These are phyloP conservation scores for Lenzites betulinus DNA, from an alignment of 768 basidiomycete species.

Conservation along the genomic window DNA sequence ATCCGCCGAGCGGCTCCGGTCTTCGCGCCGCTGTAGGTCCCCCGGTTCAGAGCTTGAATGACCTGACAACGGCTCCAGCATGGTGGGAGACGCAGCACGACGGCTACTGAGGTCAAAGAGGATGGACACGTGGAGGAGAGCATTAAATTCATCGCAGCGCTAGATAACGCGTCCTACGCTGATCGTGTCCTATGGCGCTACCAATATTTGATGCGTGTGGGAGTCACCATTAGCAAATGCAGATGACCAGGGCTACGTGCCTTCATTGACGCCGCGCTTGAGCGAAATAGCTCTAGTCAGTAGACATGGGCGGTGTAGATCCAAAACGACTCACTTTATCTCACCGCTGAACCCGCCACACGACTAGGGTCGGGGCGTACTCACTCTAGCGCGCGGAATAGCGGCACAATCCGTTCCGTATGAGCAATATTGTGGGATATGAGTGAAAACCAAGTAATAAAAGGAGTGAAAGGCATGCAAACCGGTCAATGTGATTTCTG, in stretches of 20 bases:
- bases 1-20: constrained; percentile 19
- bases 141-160: background rate
- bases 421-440: too few relatives aligned
- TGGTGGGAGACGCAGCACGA: background rate
- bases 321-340: background rate
- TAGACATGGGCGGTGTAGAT: background rate
- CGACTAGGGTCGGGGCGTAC: background rate
- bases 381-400: background rate
- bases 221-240: background rate
- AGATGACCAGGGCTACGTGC: background rate
- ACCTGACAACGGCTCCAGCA: constrained; percentile 3
- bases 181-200: constrained; percentile 14
- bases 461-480: too few relatives aligned
- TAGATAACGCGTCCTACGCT: constrained; percentile 5
- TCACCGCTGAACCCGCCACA: background rate
- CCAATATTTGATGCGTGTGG: constrained; percentile 7
- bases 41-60: constrained; percentile 7
- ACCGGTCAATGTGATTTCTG: too few relatives aligned
- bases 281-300: background rate
- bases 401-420: constrained; percentile 1
- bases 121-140: constrained; percentile 1
- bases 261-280: constrained; percentile 1
- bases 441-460: too few relatives aligned
- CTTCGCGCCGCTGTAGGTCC: constrained; percentile 25
- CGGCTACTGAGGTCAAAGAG: background rate